Evolutionary conservation across 2,329 filamentous ascomycete species (phyloP).

Genomic region (Cryphonectria parasitica): DNA sequence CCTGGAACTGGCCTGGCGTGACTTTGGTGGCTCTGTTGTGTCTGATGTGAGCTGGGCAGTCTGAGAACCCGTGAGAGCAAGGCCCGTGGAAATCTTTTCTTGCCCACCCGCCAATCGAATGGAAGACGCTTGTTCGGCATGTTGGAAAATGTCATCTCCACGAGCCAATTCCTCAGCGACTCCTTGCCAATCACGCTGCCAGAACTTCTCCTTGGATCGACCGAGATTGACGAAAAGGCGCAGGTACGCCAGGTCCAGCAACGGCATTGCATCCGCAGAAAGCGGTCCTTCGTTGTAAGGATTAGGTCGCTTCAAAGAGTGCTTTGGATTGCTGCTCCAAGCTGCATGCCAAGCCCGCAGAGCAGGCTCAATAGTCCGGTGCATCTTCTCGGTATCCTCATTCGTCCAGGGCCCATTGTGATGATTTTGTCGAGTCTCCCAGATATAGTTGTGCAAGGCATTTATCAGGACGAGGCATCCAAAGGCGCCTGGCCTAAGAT

Average conservation of each 20-base stretch:
- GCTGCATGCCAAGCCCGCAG: slow-evolving; percentile 92
- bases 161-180: slow-evolving; percentile 86
- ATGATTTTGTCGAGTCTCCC: slow-evolving; percentile 92
- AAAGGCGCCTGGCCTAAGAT: slow-evolving; percentile 84
- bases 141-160: slow-evolving; percentile 75
- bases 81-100: slow-evolving; percentile 51
- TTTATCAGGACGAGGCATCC: slow-evolving; percentile 92
- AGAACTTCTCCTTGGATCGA: slow-evolving; percentile 88
- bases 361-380: slow-evolving; percentile 90
- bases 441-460: slow-evolving; percentile 95
- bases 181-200: slow-evolving; percentile 90
- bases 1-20: slow-evolving; percentile 60
- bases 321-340: slow-evolving; percentile 84
- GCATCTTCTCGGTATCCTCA: slow-evolving; percentile 94
- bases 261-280: slow-evolving; percentile 86
- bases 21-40: slow-evolving; percentile 42
- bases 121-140: slow-evolving; percentile 64
- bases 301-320: slow-evolving; percentile 83
- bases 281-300: slow-evolving; percentile 80
- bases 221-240: slow-evolving; percentile 92
- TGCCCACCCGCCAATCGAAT: slow-evolving; percentile 11
- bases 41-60: slow-evolving; percentile 53
- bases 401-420: slow-evolving; percentile 87
- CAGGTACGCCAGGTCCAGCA: slow-evolving; percentile 90
- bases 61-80: slow-evolving; percentile 56